Evolutionary conservation across 106 monocot genomes (phyloP), one percentile per base, ranked within the genome.

Genomic region (Dendrobium catenatum): DNA sequence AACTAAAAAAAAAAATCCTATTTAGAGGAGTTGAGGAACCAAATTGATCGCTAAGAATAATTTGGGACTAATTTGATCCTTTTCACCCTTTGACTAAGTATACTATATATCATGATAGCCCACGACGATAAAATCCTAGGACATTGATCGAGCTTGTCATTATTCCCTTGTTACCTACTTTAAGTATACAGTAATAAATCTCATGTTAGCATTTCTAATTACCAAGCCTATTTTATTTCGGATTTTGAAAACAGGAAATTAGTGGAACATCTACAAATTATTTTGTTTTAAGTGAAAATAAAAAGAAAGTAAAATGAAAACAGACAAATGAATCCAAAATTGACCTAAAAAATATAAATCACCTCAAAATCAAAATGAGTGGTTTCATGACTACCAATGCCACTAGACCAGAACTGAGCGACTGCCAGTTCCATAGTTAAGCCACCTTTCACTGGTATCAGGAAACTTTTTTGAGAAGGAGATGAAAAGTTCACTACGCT

Each of bases 361-460:
- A 94, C 97, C 97, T 98, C 94, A 88, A 94, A 94, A 78, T 94
- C 93, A 80, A 94, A 88, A 29, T 55, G 58, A 49, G 94, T 88
- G 17, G 90, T 19, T 88, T 94, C 97, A 81, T 94, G 68, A 75
- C 97, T 98, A 73, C 94, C 97, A 80, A 98, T 85, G 24, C 97
- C 97, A 82, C 97, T 98, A 44, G 94, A 93, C 97, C 97, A 98
- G 76, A 98, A 94, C 79, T 98, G 97, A 76, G 97, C 88, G 41
- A 98, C 80, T 61, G 88, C 83, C 80, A 98, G 83, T 82, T 98
- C 97, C 88, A 98, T 84, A 0, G 85, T 88, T 37, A 94, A 68
- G 79, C 91, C 94, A 84, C 88, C 92, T 88, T 88, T 82, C 41
- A 98, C 94, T 55, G 93, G 81, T 81, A 98, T 91, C 64, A 67